These are phyloP conservation scores for Aspergillus ochraceus DNA, from an alignment of 2,329 filamentous ascomycete species.

Conservation along the genomic window DNA sequence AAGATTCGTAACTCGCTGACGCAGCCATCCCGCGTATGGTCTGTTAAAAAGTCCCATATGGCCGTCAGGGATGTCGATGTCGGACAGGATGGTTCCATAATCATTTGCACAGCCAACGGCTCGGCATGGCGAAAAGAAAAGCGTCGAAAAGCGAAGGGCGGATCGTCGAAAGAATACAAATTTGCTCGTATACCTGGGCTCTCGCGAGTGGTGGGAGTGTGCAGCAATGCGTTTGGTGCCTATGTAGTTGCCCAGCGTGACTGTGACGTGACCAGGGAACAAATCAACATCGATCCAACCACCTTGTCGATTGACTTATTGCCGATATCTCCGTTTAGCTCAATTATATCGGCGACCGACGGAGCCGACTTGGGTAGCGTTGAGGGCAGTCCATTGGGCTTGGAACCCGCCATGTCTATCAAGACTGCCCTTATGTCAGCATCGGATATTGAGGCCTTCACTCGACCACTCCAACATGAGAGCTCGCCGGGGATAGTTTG, in stretches of 20 bases:
- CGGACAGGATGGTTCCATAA: slow-evolving; percentile 90
- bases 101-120: slow-evolving; percentile 87
- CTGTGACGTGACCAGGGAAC: slow-evolving; percentile 73
- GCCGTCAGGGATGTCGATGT: slow-evolving; percentile 84
- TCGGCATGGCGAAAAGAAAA: slow-evolving; percentile 90
- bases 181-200: slow-evolving; percentile 88
- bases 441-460: slow-evolving; percentile 46
- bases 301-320: slow-evolving; percentile 73
- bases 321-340: slow-evolving; percentile 66
- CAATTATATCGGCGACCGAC: slow-evolving; percentile 53
- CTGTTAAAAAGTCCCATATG: slow-evolving; percentile 77
- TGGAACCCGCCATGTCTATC: slow-evolving; percentile 29
- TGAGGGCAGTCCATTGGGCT: slow-evolving; percentile 31
- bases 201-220: slow-evolving; percentile 78
- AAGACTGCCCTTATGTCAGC: slow-evolving; percentile 45
- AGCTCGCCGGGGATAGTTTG: slow-evolving; percentile 37
- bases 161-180: slow-evolving; percentile 85
- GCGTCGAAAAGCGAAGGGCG: slow-evolving; percentile 74
- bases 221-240: slow-evolving; percentile 85
- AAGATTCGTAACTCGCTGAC: slow-evolving; percentile 86
- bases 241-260: slow-evolving; percentile 87
- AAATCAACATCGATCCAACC: slow-evolving; percentile 66
- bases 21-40: slow-evolving; percentile 80
- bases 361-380: slow-evolving; percentile 39
- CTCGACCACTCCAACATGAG: slow-evolving; percentile 28